Percentiles rank a stretch among this genome's conserved stretches.
Evolutionary conservation across 2,329 filamentous ascomycete genomes (phyloP).

Genomic region (Aspergillus texensis): DNA sequence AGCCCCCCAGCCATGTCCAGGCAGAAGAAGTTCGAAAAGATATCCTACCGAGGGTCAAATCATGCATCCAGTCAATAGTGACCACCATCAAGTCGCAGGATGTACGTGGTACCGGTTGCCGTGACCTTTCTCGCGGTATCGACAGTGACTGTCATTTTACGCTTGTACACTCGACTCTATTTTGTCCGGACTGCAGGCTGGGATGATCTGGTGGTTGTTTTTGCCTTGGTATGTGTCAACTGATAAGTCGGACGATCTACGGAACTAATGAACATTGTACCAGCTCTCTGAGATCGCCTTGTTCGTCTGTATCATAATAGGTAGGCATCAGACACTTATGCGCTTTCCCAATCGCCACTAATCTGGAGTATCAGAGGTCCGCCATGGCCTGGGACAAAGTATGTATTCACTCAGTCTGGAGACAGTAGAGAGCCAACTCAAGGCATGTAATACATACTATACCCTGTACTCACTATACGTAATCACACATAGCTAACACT

Average conservation of each 20-base stretch:
- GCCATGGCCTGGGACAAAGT: conserved; percentile 26
- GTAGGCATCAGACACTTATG: conserved; percentile 2
- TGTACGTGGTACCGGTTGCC: conserved; percentile 25
- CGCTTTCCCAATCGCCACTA: neutral
- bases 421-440: conserved; percentile 20
- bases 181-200: conserved; percentile 28
- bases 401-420: conserved; percentile 6
- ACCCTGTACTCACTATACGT: neutral
- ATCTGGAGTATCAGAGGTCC: conserved; percentile 16
- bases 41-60: neutral
- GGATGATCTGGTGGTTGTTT: conserved; percentile 31
- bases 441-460: conserved; percentile 19
- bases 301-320: conserved; percentile 17
- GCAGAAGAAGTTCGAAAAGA: neutral
- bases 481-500: neutral
- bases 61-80: neutral
- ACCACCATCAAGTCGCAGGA: conserved; percentile 16
- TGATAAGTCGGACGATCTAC: neutral
- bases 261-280: neutral
- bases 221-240: conserved; percentile 23
- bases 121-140: conserved; percentile 25
- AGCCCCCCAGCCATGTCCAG: neutral
- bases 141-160: conserved; percentile 22
- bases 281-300: conserved; percentile 19
- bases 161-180: conserved; percentile 27